phyloP scores from a whole-genome alignment of 768 basidiomycete genomes.

The Hypholoma fasciculare region DNA sequence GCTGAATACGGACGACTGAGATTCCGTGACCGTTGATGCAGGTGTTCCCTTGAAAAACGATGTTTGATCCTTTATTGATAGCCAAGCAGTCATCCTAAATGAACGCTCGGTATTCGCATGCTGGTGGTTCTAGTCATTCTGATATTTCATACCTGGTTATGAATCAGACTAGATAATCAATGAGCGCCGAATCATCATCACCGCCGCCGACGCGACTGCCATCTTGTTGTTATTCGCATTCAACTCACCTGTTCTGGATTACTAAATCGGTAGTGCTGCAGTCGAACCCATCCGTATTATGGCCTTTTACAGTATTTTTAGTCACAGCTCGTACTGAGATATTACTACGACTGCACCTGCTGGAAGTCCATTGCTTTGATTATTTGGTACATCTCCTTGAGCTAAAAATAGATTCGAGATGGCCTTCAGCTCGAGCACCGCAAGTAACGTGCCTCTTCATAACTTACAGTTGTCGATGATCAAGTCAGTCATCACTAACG shows the following conservation, averaged over 20 bases:
- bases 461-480: constrained; percentile 58
- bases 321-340: background rate
- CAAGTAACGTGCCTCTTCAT: background rate
- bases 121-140: constrained; percentile 4
- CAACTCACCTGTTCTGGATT: constrained; percentile 40
- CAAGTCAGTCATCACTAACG: constrained; percentile 43
- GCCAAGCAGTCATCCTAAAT: constrained; percentile 63
- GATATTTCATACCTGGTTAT: constrained; percentile 31
- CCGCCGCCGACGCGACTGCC: background rate
- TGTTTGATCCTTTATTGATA: constrained; percentile 43
- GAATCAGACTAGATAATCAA: constrained; percentile 25
- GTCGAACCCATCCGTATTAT: constrained; percentile 56
- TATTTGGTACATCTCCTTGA: constrained; percentile 50
- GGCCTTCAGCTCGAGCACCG: background rate
- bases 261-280: constrained; percentile 34
- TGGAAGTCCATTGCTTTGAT: constrained; percentile 41
- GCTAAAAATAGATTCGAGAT: constrained; percentile 31
- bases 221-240: background rate
- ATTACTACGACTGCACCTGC: constrained; percentile 13
- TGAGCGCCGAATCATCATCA: background rate
- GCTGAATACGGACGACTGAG: constrained; percentile 41
- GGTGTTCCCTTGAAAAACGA: constrained; percentile 49
- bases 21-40: constrained; percentile 68
- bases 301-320: constrained; percentile 9
- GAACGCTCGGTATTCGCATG: background rate